phyloP scores from a whole-genome alignment of 768 basidiomycete species.

The Tulasnella sp. region DNA sequence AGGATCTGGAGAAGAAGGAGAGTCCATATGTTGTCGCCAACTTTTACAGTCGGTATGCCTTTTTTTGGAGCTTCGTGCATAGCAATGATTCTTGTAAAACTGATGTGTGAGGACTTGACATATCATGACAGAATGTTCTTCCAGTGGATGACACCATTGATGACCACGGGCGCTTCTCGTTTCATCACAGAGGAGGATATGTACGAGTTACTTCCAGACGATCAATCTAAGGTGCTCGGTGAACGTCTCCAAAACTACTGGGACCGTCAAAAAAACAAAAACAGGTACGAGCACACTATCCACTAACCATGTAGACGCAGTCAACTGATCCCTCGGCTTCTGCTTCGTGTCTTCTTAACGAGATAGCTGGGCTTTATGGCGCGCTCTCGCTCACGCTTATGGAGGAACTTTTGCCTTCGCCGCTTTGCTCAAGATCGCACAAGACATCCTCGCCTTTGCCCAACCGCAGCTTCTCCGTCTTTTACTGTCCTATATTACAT shows the following conservation, averaged over 20 bases:
- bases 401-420: slow-evolving; percentile 64
- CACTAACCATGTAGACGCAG: too few relatives aligned
- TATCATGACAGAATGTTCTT: slow-evolving; percentile 41
- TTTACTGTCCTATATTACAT: slow-evolving; percentile 69
- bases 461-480: slow-evolving; percentile 81
- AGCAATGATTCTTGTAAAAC: too few relatives aligned
- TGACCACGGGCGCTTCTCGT: slow-evolving; percentile 45
- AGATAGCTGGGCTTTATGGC: slow-evolving; percentile 54
- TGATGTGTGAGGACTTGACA: background rate
- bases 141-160: slow-evolving; percentile 71
- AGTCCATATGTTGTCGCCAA: slow-evolving; percentile 68
- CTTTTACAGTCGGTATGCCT: slow-evolving; percentile 62
- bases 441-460: slow-evolving; percentile 70
- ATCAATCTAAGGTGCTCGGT: slow-evolving; percentile 62
- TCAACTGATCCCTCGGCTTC: too few relatives aligned
- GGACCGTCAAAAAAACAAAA: slow-evolving; percentile 40
- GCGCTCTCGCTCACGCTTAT: slow-evolving; percentile 64
- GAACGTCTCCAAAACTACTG: slow-evolving; percentile 48
- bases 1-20: slow-evolving; percentile 34
- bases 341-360: background rate
- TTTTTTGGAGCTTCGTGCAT: background rate
- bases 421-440: slow-evolving; percentile 53
- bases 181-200: slow-evolving; percentile 81
- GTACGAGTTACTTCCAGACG: slow-evolving; percentile 53
- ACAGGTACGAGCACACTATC: too few relatives aligned